Conservation (phyloP, 1,284 basidiomycete genomes). For the Tremellales sp. region DNA sequence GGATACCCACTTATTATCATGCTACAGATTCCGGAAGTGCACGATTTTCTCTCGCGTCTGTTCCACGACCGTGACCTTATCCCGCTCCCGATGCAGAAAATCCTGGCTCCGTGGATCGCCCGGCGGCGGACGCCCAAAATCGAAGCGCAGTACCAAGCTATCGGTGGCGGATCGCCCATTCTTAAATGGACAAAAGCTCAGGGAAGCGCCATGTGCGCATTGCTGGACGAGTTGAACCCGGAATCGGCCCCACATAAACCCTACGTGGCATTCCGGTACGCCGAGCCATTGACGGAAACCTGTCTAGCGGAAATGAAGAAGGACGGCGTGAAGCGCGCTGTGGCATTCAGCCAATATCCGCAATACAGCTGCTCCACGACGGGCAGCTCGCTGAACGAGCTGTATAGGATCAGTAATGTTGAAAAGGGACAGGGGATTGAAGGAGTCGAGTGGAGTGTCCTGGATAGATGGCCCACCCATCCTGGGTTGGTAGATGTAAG, state of each 20-base stretch:
- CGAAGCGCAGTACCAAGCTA: constrained; percentile 87
- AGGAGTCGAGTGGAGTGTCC: constrained; percentile 88
- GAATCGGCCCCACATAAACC: constrained; percentile 91
- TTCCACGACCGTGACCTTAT: constrained; percentile 96
- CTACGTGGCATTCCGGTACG: constrained; percentile 94
- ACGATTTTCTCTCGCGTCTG: constrained; percentile 86
- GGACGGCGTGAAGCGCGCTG: constrained; percentile 86
- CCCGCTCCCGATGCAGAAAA: constrained; percentile 85
- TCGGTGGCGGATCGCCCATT: constrained; percentile 98
- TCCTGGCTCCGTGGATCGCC: constrained; percentile 86
- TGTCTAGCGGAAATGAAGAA: constrained; percentile 77
- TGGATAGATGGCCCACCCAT: constrained; percentile 97
- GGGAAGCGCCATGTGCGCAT: constrained; percentile 80
- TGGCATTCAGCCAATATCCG: constrained; percentile 98
- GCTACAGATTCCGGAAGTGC: constrained; percentile 71
- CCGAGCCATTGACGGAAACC: constrained; percentile 79
- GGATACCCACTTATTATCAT: neutral
- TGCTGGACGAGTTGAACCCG: constrained; percentile 91
- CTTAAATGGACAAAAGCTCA: constrained; percentile 83
- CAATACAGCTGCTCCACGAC: constrained; percentile 99
- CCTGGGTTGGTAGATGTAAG: constrained; percentile 85
- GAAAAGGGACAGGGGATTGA: constrained; percentile 52
- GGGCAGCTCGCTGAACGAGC: constrained; percentile 92
- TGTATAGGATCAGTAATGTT: constrained; percentile 61
- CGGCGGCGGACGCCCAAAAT: constrained; percentile 88